These are phyloP conservation scores for Trametes polyzona DNA, from an alignment of 1,284 basidiomycete species.

Conservation along the genomic window DNA sequence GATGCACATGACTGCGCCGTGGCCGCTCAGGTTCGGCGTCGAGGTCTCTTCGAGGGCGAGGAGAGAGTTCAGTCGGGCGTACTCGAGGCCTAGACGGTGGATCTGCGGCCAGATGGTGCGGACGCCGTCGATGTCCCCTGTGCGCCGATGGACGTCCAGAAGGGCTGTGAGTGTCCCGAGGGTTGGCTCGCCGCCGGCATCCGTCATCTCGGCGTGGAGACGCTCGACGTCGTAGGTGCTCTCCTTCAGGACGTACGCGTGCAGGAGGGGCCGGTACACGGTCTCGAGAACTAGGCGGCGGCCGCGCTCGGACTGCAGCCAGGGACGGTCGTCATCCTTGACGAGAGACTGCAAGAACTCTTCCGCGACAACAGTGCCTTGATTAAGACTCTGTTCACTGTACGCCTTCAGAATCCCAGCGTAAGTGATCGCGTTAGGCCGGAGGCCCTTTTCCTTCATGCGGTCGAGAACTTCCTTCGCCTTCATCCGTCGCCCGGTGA, in stretches of 20 bases:
- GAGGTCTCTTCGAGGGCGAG: slow-evolving; percentile 27
- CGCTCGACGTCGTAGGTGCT: slow-evolving; percentile 61
- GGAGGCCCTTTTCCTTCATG: slow-evolving; percentile 71
- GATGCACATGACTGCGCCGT: slow-evolving; percentile 67
- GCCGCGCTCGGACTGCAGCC: slow-evolving; percentile 44
- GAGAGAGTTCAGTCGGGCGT: slow-evolving; percentile 42
- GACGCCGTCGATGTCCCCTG: slow-evolving; percentile 60
- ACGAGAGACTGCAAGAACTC: slow-evolving; percentile 61
- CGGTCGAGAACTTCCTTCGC: slow-evolving; percentile 78
- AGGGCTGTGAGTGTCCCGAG: slow-evolving; percentile 69
- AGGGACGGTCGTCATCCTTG: slow-evolving; percentile 40
- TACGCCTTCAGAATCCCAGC: slow-evolving; percentile 72
- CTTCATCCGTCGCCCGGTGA: slow-evolving; percentile 52
- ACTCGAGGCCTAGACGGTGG: slow-evolving; percentile 53
- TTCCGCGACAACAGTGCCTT: slow-evolving; percentile 60
- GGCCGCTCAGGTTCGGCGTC: slow-evolving; percentile 33
- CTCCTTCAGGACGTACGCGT: slow-evolving; percentile 53
- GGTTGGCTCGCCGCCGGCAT: slow-evolving; percentile 57
- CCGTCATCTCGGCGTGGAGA: slow-evolving; percentile 60
- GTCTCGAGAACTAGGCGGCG: slow-evolving; percentile 50
- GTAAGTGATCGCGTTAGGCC: slow-evolving; percentile 77
- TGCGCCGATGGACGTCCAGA: slow-evolving; percentile 77
- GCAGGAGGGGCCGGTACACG: slow-evolving; percentile 70
- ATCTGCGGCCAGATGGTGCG: slow-evolving; percentile 75
- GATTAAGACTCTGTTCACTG: slow-evolving; percentile 48